Conservation (phyloP, 495 filamentous ascomycete species). For the Hyaloscypha bicolor region DNA sequence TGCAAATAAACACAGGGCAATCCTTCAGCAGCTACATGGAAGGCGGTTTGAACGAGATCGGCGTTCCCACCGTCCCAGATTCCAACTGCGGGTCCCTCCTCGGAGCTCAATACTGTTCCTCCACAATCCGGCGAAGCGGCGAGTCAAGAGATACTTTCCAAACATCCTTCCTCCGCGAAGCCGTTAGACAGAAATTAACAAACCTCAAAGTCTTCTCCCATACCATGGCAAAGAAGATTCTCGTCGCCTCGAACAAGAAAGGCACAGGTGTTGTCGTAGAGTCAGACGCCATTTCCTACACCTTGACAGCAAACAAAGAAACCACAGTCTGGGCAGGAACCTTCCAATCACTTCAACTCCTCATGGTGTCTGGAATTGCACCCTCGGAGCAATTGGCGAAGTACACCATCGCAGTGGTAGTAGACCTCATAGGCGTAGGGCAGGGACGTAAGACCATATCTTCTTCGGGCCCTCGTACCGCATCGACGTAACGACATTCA, state of each 20-base stretch:
- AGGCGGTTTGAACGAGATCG: slow-evolving; percentile 40
- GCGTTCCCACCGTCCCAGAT: slow-evolving; percentile 37
- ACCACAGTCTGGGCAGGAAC: slow-evolving; percentile 66
- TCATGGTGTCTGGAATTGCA: slow-evolving; percentile 66
- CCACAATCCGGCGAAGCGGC: slow-evolving; percentile 41
- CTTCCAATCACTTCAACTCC: slow-evolving; percentile 64
- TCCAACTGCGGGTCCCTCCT: slow-evolving; percentile 47
- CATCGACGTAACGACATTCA: slow-evolving; percentile 46
- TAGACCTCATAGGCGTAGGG: slow-evolving; percentile 62
- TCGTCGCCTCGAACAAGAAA: slow-evolving; percentile 41
- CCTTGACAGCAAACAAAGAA: slow-evolving; percentile 43
- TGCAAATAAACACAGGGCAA: slow-evolving; percentile 44
- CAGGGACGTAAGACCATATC: slow-evolving; percentile 63
- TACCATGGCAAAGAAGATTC: slow-evolving; percentile 32
- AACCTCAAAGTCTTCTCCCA: slow-evolving; percentile 21
- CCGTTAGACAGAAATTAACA: neutral
- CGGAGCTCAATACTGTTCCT: slow-evolving; percentile 43
- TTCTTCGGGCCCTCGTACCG: slow-evolving; percentile 41
- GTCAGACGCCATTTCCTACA: slow-evolving; percentile 35
- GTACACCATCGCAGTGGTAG: slow-evolving; percentile 53
- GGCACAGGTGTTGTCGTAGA: slow-evolving; percentile 55
- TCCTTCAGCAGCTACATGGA: slow-evolving; percentile 43
- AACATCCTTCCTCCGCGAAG: slow-evolving; percentile 37
- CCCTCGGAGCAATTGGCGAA: slow-evolving; percentile 47
- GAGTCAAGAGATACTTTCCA: slow-evolving; percentile 44